Evolutionary conservation across 345 rosid genomes (phyloP), one percentile per base, ranked within the genome.

Genomic region (Heritiera fomes): DNA sequence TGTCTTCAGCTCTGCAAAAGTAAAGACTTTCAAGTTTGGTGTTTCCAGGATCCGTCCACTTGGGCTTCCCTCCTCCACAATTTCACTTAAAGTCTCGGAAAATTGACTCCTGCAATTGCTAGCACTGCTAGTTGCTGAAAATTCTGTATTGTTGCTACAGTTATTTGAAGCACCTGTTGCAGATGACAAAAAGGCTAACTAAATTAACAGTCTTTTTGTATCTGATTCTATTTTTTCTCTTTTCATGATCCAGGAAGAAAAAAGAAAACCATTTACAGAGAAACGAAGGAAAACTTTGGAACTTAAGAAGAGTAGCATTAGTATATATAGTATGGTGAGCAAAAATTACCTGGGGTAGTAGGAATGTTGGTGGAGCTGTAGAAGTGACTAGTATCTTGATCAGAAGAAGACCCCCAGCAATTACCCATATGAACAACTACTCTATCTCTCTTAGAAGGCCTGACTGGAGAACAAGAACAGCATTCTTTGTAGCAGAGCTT

Each of bases 1-100:
- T 1, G 73, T 75, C 80, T 78, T 91, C 81, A 93, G 79, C 49
- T 93, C 98, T 56, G 86, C 71, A 83, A 95, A 86, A 63, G 75
- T 87, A 78, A 87, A 93, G 43, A 79, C 88, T 78, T 85, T 90
- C 74, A 95, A 86, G 77, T 76, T 82, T 2, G 88, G 81, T 6
- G 86, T 71, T 80, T 80, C 82, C 56, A 85, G 70, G 3, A 89
- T 71, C 15, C 59, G 71, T 40, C 83, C 87, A 56, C 80, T 60
- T 28, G 86, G 82, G 53, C 55, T 53, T 56, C 58, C 78, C 40
- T 80, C 69, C 23, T 70, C 82, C 12, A 82, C 77, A 28, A 30
- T 73, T 40, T 90, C 89, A 61, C 90, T 90, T 40, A 65, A 85
- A 6, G 79, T 82, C 64, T 78, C 84, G 0, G 92, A 91, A 63